Percentiles rank a stretch among this genome's conserved stretches.
phyloP scores from a whole-genome alignment of 352 stramenopile genomes.

The Blastocystis sp. region DNA sequence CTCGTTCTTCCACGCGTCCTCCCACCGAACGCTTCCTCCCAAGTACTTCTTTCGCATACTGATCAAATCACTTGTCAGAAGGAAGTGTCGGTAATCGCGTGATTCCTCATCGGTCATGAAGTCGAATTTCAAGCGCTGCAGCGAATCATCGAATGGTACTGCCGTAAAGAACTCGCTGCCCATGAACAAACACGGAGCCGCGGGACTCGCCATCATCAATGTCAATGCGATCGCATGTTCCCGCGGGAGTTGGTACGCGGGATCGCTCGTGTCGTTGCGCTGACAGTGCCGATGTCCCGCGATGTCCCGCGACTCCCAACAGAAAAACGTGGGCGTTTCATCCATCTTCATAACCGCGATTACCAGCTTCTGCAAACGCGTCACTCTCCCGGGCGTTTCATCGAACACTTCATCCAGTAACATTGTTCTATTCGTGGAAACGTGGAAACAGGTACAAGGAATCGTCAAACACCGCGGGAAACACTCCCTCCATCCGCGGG shows the following conservation, averaged over 20 bases:
- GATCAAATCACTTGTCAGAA: background rate
- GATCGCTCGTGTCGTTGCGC: background rate
- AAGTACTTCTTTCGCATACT: background rate
- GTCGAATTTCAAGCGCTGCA: background rate
- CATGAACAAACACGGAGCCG: constrained; percentile 31
- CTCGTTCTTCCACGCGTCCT: background rate
- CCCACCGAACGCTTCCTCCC: background rate
- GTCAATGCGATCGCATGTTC: background rate
- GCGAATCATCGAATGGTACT: background rate
- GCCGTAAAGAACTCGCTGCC: constrained; percentile 40
- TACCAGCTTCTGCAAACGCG: too few relatives aligned
- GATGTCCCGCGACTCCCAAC: background rate
- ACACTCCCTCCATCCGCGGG: background rate
- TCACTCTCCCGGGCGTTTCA: too few relatives aligned
- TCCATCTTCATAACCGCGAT: too few relatives aligned
- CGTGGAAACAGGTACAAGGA: background rate
- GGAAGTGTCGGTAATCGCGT: background rate
- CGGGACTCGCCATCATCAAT: background rate
- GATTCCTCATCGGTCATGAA: background rate
- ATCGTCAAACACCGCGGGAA: background rate
- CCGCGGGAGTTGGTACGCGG: background rate
- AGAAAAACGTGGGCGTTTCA: background rate
- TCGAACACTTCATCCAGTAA: too few relatives aligned
- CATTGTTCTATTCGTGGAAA: background rate
- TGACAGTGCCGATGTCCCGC: background rate